These are phyloP conservation scores for Apophysomyces variabilis DNA, from an alignment of 371 early-diverging fungal species.

Conservation along the genomic window DNA sequence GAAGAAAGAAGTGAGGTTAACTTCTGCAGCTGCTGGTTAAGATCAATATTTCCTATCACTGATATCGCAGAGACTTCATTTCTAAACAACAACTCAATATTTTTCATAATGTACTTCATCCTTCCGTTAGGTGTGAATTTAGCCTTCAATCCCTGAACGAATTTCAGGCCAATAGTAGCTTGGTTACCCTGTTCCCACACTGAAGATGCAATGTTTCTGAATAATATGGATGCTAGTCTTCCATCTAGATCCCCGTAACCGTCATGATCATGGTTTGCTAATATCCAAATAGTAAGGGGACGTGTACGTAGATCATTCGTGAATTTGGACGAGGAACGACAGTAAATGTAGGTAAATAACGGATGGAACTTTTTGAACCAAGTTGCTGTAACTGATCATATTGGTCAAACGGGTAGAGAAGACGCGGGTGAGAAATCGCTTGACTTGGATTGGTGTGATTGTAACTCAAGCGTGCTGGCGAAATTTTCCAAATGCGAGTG, in stretches of 20 bases:
- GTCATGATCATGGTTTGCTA: conserved; percentile 15
- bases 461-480: neutral
- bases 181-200: conserved; percentile 22
- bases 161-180: conserved; percentile 1
- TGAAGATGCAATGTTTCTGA: conserved; percentile 20
- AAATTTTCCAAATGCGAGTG: too few relatives aligned
- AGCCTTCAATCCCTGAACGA: neutral
- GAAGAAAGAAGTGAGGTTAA: too few relatives aligned
- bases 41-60: neutral
- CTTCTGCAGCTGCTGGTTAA: neutral
- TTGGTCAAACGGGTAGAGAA: conserved; percentile 27
- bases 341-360: conserved; percentile 21
- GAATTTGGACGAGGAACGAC: conserved; percentile 20
- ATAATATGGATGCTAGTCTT: conserved; percentile 20
- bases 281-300: conserved; percentile 22
- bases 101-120: neutral
- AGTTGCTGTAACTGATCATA: conserved; percentile 22
- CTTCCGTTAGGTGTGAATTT: neutral
- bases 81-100: neutral
- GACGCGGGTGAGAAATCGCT: conserved; percentile 13
- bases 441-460: neutral
- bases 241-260: conserved; percentile 16
- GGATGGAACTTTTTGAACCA: conserved; percentile 21
- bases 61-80: neutral
- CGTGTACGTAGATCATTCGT: neutral